Percentiles rank a stretch among this genome's conserved stretches.
phyloP scores from a whole-genome alignment of 108 stramenopile genomes.

The Cyclotella distinguenda region DNA sequence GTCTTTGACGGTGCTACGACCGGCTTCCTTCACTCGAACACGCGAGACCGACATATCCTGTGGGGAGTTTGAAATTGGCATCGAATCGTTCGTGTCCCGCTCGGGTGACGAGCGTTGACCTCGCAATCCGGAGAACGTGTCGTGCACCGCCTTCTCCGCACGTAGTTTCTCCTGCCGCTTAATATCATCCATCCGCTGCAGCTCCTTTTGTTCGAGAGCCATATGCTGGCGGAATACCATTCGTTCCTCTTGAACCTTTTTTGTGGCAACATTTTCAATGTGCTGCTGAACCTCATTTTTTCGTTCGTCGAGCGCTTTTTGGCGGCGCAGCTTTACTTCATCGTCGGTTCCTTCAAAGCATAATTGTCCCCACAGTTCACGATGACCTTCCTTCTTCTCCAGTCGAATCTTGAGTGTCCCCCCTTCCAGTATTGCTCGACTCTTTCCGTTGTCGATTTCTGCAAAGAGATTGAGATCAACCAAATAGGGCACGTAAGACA shows the following conservation, averaged over 20 bases:
- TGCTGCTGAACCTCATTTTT: constrained; percentile 28
- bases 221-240: constrained; percentile 11
- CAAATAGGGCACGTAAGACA: constrained; percentile 38
- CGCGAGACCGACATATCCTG: too few relatives aligned
- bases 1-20: too few relatives aligned
- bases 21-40: too few relatives aligned
- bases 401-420: constrained; percentile 45
- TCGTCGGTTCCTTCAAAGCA: constrained; percentile 30
- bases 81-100: background rate
- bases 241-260: constrained; percentile 13
- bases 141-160: constrained; percentile 55
- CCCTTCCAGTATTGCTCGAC: constrained; percentile 49
- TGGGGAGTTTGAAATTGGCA: background rate
- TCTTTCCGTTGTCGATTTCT: constrained; percentile 38
- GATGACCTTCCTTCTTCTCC: constrained; percentile 20
- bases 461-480: constrained; percentile 32
- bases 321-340: constrained; percentile 20
- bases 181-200: constrained; percentile 37
- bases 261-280: background rate
- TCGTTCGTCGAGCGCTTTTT: constrained; percentile 22
- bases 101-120: constrained; percentile 1
- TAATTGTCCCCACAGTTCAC: constrained; percentile 38
- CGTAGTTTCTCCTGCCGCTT: constrained; percentile 46
- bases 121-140: constrained; percentile 38
- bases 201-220: constrained; percentile 31